A percentile compares a stretch with the other conserved stretches of the same genome.
Conservation (phyloP, 2,329 filamentous ascomycete genomes). For the Tolypocladium pustulatum region DNA sequence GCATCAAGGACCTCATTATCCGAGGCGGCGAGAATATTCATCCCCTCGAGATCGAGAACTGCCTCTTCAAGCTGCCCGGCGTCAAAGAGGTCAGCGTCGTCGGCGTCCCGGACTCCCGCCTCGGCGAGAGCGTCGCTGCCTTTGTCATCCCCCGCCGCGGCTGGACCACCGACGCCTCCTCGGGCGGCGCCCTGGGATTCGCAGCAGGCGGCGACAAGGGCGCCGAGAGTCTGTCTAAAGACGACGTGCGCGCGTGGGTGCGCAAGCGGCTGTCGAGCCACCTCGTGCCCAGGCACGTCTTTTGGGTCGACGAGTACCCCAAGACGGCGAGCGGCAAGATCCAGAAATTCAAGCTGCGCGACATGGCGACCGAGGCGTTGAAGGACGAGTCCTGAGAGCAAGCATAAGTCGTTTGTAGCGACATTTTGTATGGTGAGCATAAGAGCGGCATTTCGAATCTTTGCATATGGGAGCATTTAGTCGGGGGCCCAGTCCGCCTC, state of each 20-base stretch:
- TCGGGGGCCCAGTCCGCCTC: not conserved
- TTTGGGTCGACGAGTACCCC: slow-evolving; percentile 75
- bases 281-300: slow-evolving; percentile 82
- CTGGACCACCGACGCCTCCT: slow-evolving; percentile 13
- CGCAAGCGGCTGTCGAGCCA: slow-evolving; percentile 56
- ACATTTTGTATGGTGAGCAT: not conserved
- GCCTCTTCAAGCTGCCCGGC: slow-evolving; percentile 59
- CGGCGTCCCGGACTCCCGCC: slow-evolving; percentile 68
- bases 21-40: slow-evolving; percentile 93
- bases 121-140: slow-evolving; percentile 79
- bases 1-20: slow-evolving; percentile 94
- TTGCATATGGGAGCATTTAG: not conserved
- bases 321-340: slow-evolving; percentile 97
- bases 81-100: slow-evolving; percentile 74
- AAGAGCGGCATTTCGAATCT: not conserved
- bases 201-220: slow-evolving; percentile 13
- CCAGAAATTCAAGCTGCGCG: slow-evolving; percentile 80
- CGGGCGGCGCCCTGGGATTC: slow-evolving; percentile 4
- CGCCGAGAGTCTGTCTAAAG: slow-evolving; percentile 32
- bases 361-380: slow-evolving; percentile 40
- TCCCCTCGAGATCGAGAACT: slow-evolving; percentile 86
- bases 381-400: not conserved
- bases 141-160: slow-evolving; percentile 54
- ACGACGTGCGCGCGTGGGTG: slow-evolving; percentile 64
- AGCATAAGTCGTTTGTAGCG: too few species aligned